phyloP scores from a whole-genome alignment of 2,329 filamentous ascomycete species.

The Dactylonectria macrodidyma region DNA sequence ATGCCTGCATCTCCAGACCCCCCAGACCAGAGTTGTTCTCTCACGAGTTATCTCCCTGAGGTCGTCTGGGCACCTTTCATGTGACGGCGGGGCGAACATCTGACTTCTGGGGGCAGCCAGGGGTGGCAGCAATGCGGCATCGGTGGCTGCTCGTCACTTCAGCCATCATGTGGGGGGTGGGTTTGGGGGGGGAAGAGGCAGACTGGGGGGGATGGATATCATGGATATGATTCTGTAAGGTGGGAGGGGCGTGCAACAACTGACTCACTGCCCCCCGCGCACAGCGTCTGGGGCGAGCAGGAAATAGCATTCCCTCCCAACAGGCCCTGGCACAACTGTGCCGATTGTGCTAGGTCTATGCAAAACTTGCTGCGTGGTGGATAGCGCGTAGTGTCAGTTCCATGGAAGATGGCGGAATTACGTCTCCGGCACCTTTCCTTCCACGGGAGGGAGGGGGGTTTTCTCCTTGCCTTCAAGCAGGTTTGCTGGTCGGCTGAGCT shows the following conservation, averaged over 20 bases:
- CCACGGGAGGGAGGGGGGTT: too few species aligned
- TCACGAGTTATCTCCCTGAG: constrained; percentile 17
- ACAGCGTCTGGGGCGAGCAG: constrained; percentile 13
- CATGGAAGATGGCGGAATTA: neutral
- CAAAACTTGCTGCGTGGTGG: neutral
- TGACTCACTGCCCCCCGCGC: constrained; percentile 21
- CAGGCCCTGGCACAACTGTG: neutral
- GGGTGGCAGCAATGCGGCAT: constrained; percentile 22
- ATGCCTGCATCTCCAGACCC: neutral
- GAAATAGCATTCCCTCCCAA: constrained; percentile 6
- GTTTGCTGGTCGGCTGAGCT: constrained; percentile 6
- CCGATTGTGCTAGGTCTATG: neutral
- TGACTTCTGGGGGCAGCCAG: constrained; percentile 25
- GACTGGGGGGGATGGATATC: constrained; percentile 3
- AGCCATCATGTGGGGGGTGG: constrained; percentile 28
- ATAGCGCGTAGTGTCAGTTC: neutral
- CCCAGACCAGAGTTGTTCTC: neutral
- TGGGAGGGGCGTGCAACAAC: constrained; percentile 18
- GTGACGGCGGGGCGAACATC: constrained; percentile 30
- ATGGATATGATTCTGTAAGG: constrained; percentile 17
- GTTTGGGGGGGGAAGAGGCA: constrained; percentile 9
- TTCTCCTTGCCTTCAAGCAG: neutral
- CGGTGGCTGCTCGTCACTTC: constrained; percentile 27
- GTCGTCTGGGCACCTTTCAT: constrained; percentile 24
- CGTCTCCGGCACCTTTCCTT: neutral